Evolutionary conservation across 1,284 basidiomycete genomes (phyloP).

Genomic region (Stygiomarasmius scandens): DNA sequence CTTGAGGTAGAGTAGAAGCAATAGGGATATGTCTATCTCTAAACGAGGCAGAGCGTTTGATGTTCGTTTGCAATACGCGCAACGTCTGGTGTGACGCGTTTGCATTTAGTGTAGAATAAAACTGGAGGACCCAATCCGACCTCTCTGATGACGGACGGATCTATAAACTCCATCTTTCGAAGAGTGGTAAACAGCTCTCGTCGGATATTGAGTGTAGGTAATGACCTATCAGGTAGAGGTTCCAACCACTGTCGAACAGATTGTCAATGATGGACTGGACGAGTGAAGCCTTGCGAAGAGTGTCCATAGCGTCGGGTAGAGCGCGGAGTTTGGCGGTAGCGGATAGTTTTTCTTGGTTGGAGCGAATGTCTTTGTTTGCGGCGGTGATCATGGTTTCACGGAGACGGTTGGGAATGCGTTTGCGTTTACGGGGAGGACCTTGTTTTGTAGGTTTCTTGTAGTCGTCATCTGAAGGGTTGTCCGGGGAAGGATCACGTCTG

Average conservation of each 20-base stretch:
- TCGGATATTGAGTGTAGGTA: constrained; percentile 96
- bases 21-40: constrained; percentile 73
- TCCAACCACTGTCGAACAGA: constrained; percentile 92
- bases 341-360: constrained; percentile 80
- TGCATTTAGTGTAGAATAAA: constrained; percentile 95
- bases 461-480: too few relatives aligned
- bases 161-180: constrained; percentile 89
- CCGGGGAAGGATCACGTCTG: constrained; percentile 28
- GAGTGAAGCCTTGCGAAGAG: constrained; percentile 87
- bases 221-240: constrained; percentile 88
- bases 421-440: constrained; percentile 55
- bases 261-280: constrained; percentile 95
- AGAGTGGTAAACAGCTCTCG: constrained; percentile 88
- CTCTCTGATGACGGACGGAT: constrained; percentile 90
- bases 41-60: constrained; percentile 87
- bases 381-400: constrained; percentile 87
- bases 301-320: constrained; percentile 89
- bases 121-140: constrained; percentile 90
- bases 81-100: constrained; percentile 84
- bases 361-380: constrained; percentile 82
- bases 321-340: constrained; percentile 86
- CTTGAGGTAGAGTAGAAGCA: constrained; percentile 27
- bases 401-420: constrained; percentile 50
- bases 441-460: too few relatives aligned
- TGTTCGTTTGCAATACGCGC: constrained; percentile 79